Evolutionary conservation across 306 rosid genomes (phyloP).

Genomic region (Alnus glutinosa): DNA sequence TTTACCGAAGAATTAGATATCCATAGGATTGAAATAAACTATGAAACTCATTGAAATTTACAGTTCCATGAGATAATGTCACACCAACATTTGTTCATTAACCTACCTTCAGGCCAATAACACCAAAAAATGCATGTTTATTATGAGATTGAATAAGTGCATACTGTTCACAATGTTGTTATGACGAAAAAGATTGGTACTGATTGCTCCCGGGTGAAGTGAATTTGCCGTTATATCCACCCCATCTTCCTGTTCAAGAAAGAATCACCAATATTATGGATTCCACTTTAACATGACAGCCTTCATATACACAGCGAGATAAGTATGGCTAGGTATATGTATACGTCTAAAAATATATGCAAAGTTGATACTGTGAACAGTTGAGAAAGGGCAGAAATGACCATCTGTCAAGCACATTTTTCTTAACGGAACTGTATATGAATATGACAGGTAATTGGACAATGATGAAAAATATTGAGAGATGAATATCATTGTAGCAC

Average conservation of each 20-base stretch:
- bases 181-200: slow-evolving; percentile 70
- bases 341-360: background rate
- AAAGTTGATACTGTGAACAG: background rate
- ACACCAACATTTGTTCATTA: background rate
- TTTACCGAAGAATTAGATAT: background rate
- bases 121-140: background rate
- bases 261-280: slow-evolving; percentile 21
- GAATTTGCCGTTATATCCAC: slow-evolving; percentile 73
- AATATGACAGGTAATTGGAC: background rate
- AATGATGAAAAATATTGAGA: background rate
- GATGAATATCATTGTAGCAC: background rate
- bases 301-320: background rate
- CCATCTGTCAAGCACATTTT: background rate
- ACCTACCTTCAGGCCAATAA: background rate
- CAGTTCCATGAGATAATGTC: background rate
- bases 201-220: slow-evolving; percentile 80
- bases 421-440: background rate
- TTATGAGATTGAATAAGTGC: background rate
- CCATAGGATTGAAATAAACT: background rate
- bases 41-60: background rate
- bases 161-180: slow-evolving; percentile 41
- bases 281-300: slow-evolving; percentile 1
- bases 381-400: background rate
- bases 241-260: slow-evolving; percentile 70
- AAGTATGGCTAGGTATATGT: background rate